Evolutionary conservation across 2,329 filamentous ascomycete genomes (phyloP), one percentile per base, ranked within the genome.

Genomic region (Helotiales sp.): DNA sequence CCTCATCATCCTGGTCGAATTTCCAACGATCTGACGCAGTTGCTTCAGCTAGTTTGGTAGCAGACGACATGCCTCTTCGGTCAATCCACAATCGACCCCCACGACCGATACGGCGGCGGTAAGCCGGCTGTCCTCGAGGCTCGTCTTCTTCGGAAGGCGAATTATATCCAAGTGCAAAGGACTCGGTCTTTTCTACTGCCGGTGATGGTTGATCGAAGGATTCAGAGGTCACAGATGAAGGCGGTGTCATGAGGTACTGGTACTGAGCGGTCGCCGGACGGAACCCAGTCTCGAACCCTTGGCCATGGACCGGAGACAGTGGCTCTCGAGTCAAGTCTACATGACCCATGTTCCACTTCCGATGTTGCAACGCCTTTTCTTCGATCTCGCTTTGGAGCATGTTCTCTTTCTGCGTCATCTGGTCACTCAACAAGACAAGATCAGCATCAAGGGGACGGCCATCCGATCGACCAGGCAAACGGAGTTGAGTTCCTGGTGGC

Each of bases 291-390:
- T 87, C 81, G 66, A 79, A 78, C 40, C 76, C 79, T 64, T 83
- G 79, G 58, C 91, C 88, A 68, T 84, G 80, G 42, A 90, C 85
- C 22, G 92, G 92, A 51, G 90, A 91, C 64, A 98, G 82, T 51
- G 93, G 92, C 64, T 88, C 87, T 76, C 88, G 86, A 61, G 93
- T 97, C 71, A 92, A 82, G 76, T 98, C 93, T 68, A 96, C 84
- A 77, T 91, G 92, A 70, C 90, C 89, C 67, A 90, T 82, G 75
- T 97, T 97, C 92, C 93, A 97, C 72, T 89, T 87, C 67, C 89
- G 85, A 75, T 97, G 93, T 74, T 95, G 93, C 67, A 88, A 83
- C 54, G 96, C 86, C 74, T 96, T 93, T 67, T 85, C 85, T 73
- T 96, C 90, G 71, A 98, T 91, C 69, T 96, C 91, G 63, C 81